phyloP scores from a whole-genome alignment of 2,329 filamentous ascomycete species.

The Pseudocercospora musae region DNA sequence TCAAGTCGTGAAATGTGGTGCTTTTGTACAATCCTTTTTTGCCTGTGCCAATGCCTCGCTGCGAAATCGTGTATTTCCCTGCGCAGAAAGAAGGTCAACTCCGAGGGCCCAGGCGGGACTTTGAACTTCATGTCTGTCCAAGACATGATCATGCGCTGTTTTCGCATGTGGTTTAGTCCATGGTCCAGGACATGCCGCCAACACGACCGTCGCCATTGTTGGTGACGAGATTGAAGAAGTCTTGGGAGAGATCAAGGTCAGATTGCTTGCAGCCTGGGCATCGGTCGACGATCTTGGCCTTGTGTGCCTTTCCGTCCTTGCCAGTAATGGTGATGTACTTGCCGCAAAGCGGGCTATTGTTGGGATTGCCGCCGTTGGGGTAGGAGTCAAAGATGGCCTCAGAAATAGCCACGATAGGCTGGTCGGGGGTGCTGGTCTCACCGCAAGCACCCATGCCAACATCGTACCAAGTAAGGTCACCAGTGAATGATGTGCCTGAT shows the following conservation, averaged over 20 bases:
- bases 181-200: conserved; percentile 42
- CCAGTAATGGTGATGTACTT: conserved; percentile 61
- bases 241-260: conserved; percentile 58
- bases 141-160: background rate
- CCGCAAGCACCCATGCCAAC: conserved; percentile 70
- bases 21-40: background rate
- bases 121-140: background rate
- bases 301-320: conserved; percentile 56
- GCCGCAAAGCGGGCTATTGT: conserved; percentile 68
- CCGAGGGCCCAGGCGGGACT: background rate
- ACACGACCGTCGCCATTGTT: conserved; percentile 40
- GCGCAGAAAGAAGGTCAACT: conserved; percentile 8
- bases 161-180: conserved; percentile 26
- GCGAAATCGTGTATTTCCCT: background rate
- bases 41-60: background rate
- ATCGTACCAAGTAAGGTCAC: conserved; percentile 72
- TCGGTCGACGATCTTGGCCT: conserved; percentile 67
- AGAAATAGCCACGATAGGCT: conserved; percentile 68
- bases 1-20: background rate
- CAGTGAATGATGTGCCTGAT: conserved; percentile 44
- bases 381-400: conserved; percentile 58
- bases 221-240: conserved; percentile 39
- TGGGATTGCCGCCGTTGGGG: conserved; percentile 43
- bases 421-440: conserved; percentile 52
- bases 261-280: conserved; percentile 63